Evolutionary conservation across 2,329 filamentous ascomycete genomes (phyloP).

Genomic region (Exophiala spinifera): DNA sequence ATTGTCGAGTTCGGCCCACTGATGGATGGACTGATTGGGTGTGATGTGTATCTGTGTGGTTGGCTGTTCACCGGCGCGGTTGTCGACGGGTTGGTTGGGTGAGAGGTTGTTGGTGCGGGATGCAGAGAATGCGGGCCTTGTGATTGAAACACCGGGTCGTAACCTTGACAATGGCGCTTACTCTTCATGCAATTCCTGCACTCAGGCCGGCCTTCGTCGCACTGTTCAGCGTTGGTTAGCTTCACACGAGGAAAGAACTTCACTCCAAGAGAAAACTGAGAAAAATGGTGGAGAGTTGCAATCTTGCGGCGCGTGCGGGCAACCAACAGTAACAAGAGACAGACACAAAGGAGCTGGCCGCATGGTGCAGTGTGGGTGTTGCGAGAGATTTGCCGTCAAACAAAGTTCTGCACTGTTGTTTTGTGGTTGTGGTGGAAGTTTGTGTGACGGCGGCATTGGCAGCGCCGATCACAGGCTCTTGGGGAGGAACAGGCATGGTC

Average conservation of each 20-base stretch:
- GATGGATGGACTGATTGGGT: constrained; percentile 21
- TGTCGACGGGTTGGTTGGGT: constrained; percentile 34
- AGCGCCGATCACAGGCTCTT: constrained; percentile 14
- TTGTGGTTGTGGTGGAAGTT: constrained; percentile 12
- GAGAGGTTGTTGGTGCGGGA: constrained; percentile 54
- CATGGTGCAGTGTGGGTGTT: constrained; percentile 10
- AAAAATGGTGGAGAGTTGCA: not conserved
- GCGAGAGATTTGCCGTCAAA: not conserved
- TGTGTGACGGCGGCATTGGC: constrained; percentile 20
- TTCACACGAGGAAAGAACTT: constrained; percentile 4
- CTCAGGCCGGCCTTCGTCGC: constrained; percentile 89
- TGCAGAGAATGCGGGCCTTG: constrained; percentile 40
- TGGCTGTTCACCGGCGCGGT: constrained; percentile 20
- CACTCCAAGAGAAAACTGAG: not conserved
- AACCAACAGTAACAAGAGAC: not conserved
- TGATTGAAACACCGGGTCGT: constrained; percentile 71
- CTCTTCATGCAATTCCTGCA: constrained; percentile 71
- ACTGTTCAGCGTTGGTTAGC: constrained; percentile 54
- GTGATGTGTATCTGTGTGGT: constrained; percentile 10
- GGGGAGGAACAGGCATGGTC: constrained; percentile 7
- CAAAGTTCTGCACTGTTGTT: not conserved
- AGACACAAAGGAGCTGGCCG: not conserved
- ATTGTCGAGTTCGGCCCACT: constrained; percentile 18
- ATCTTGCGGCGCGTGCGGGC: not conserved
- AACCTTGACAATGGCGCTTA: constrained; percentile 65